phyloP scores from a whole-genome alignment of 306 rosid genomes.

The Cucurbita argyrosperma region DNA sequence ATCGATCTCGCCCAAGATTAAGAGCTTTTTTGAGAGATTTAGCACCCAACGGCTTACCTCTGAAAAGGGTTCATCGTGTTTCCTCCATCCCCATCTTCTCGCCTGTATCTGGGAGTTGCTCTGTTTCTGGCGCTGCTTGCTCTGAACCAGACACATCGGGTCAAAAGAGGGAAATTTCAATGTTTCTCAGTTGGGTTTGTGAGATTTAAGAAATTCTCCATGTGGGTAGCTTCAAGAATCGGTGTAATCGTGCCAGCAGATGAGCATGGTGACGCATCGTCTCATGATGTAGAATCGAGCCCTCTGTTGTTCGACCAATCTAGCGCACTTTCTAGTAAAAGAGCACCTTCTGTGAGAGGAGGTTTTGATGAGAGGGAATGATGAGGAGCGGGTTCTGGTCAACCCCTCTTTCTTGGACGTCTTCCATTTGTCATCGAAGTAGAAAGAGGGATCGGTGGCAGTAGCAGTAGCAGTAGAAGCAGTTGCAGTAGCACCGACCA shows the following conservation, averaged over 20 bases:
- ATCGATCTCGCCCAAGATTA: background rate
- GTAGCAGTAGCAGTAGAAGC: background rate
- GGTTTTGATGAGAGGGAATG: background rate
- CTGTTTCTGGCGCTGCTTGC: background rate
- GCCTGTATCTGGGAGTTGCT: background rate
- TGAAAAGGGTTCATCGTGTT: background rate
- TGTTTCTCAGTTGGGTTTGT: background rate
- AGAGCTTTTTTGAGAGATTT: background rate
- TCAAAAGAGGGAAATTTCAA: background rate
- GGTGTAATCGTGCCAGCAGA: constrained; percentile 80
- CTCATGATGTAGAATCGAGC: constrained; percentile 91
- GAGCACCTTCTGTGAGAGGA: constrained; percentile 34
- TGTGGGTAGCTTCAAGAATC: constrained; percentile 29
- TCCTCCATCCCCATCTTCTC: background rate
- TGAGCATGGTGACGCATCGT: constrained; percentile 77
- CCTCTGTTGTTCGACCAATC: constrained; percentile 70
- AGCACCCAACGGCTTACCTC: background rate
- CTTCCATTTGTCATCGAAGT: constrained; percentile 78
- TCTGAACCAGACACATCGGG: background rate
- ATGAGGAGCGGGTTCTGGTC: background rate
- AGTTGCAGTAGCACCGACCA: background rate
- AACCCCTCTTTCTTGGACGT: constrained; percentile 51
- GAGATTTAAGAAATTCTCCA: background rate
- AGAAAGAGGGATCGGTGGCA: constrained; percentile 22
- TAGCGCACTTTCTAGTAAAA: constrained; percentile 67